Evolutionary conservation across 495 filamentous ascomycete genomes (phyloP).

Genomic region (Penicillium manginii): DNA sequence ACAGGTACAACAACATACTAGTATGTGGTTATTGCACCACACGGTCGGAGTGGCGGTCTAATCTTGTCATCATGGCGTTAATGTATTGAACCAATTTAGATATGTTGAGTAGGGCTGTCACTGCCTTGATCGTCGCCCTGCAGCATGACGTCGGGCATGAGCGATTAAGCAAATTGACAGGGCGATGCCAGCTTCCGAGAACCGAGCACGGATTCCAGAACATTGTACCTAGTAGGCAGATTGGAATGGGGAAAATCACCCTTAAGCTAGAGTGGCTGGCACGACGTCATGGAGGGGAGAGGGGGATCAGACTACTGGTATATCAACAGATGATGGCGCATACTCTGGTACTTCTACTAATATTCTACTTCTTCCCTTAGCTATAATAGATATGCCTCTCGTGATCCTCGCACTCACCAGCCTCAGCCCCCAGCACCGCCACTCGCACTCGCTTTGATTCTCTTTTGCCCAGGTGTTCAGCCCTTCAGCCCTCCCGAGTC

Average conservation of each 20-base stretch:
- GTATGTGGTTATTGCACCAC: not conserved
- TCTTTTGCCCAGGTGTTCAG: too few species aligned
- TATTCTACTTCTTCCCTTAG: not conserved
- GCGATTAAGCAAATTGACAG: conserved; percentile 1
- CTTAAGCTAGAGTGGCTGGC: not conserved
- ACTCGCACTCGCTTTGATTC: too few species aligned
- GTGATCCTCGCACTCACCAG: conserved; percentile 1
- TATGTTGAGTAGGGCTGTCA: conserved; percentile 14
- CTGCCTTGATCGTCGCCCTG: conserved; percentile 19
- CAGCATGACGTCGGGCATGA: conserved; percentile 27
- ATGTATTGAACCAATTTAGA: not conserved
- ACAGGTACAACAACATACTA: too few species aligned
- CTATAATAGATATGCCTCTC: not conserved
- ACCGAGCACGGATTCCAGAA: not conserved
- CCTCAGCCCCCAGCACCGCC: conserved; percentile 10
- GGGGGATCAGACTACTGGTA: not conserved
- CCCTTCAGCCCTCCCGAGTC: not conserved
- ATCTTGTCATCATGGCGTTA: not conserved
- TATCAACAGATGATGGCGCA: not conserved
- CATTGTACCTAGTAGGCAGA: not conserved
- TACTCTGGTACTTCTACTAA: too few species aligned
- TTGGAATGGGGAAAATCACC: not conserved
- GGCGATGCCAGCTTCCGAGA: not conserved
- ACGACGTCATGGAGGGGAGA: not conserved
- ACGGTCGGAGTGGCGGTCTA: not conserved